A percentile compares a stretch with the other conserved stretches of the same genome.
phyloP scores from a whole-genome alignment of 225 moss, liverwort and hornwort species.

The Antitrichia curtipendula region DNA sequence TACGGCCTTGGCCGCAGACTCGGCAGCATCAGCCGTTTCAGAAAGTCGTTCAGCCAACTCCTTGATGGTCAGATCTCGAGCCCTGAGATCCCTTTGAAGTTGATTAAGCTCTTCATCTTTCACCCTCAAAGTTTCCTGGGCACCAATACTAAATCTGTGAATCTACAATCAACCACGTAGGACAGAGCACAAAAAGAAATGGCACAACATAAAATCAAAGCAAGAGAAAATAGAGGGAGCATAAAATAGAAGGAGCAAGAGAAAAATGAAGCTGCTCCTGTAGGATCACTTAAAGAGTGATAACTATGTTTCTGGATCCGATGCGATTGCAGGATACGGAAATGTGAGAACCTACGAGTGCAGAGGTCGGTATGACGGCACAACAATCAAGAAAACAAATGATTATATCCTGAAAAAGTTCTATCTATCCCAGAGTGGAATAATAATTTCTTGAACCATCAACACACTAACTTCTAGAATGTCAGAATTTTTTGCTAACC shows the following conservation, averaged over 20 bases:
- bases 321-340: background rate
- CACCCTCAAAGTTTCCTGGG: slow-evolving; percentile 84
- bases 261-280: background rate
- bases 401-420: background rate
- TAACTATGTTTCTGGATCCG: background rate
- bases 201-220: background rate
- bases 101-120: slow-evolving; percentile 99
- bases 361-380: background rate
- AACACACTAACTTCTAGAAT: background rate
- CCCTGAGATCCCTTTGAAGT: slow-evolving; percentile 84
- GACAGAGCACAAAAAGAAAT: background rate
- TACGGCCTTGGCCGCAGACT: slow-evolving; percentile 84
- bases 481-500: background rate
- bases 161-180: background rate
- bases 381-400: background rate
- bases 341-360: background rate
- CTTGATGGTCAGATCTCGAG: slow-evolving; percentile 89
- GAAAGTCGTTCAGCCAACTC: slow-evolving; percentile 84
- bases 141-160: slow-evolving; percentile 1
- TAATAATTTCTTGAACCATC: background rate
- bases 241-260: too few relatives aligned
- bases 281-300: background rate
- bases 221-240: background rate
- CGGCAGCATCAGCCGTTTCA: slow-evolving; percentile 96
- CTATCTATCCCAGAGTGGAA: background rate